Evolutionary conservation across 225 moss, liverwort and hornwort genomes (phyloP).

Genomic region (Physcomitrellopsis africana): DNA sequence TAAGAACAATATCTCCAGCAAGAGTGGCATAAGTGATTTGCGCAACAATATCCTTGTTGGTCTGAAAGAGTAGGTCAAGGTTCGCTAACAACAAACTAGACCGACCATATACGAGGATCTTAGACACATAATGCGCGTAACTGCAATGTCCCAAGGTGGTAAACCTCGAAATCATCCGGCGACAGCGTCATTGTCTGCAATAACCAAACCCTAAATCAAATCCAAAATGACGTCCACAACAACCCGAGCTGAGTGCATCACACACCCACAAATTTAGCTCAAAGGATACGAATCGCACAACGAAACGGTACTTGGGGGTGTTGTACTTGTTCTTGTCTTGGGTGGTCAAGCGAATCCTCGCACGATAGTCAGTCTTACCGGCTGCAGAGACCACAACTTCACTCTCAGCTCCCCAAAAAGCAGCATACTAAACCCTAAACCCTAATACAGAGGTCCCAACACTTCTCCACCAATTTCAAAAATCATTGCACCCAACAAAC

Average conservation of each 20-base stretch:
- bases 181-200: not conserved
- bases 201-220: not conserved
- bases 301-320: constrained; percentile 91
- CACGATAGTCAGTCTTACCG: constrained; percentile 97
- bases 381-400: constrained; percentile 34
- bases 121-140: not conserved
- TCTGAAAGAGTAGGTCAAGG: constrained; percentile 43
- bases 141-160: not conserved
- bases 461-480: not conserved
- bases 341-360: constrained; percentile 85
- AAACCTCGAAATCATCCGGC: not conserved
- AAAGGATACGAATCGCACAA: constrained; percentile 78
- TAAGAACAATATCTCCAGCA: constrained; percentile 89
- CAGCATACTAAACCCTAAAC: constrained; percentile 10
- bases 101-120: too few species aligned
- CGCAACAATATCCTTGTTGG: constrained; percentile 95
- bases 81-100: not conserved
- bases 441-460: too few species aligned
- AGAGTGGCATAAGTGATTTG: constrained; percentile 93
- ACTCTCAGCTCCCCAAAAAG: constrained; percentile 14
- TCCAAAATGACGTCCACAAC: not conserved
- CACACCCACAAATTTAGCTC: not conserved
- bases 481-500: not conserved
- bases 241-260: not conserved
- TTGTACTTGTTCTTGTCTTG: constrained; percentile 99